phyloP scores from a whole-genome alignment of 2,329 filamentous ascomycete genomes.

The Aspergillus quadrilineatus region DNA sequence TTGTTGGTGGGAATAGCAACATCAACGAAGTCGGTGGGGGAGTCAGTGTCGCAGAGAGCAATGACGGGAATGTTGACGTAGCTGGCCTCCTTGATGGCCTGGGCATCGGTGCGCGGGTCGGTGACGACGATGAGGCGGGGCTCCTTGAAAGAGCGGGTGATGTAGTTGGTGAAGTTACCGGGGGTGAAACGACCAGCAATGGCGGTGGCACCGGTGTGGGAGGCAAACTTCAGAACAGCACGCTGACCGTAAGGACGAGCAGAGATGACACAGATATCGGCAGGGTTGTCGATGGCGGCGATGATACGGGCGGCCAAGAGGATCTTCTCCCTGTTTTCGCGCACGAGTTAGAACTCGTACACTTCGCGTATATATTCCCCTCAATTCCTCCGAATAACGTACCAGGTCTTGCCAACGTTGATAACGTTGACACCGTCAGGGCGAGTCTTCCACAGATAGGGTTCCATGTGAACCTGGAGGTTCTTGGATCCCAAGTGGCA shows the following conservation, averaged over 20 bases:
- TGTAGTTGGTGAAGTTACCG: constrained; percentile 99
- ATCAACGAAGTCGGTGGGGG: constrained; percentile 98
- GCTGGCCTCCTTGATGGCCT: constrained; percentile 99
- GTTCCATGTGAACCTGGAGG: constrained; percentile 98
- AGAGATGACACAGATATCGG: constrained; percentile 98
- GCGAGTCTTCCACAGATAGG: constrained; percentile 99
- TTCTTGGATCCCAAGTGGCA: constrained; percentile 98
- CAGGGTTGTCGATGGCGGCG: constrained; percentile 97
- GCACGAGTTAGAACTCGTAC: constrained; percentile 21
- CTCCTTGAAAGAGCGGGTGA: constrained; percentile 99
- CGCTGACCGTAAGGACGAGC: constrained; percentile 99
- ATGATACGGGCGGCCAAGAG: constrained; percentile 98
- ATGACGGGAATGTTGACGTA: constrained; percentile 99
- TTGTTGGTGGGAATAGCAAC: constrained; percentile 99
- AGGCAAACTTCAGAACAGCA: constrained; percentile 98
- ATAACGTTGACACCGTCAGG: constrained; percentile 97
- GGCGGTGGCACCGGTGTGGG: constrained; percentile 95
- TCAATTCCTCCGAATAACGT: constrained; percentile 40
- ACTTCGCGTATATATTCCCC: neutral
- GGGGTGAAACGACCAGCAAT: constrained; percentile 99
- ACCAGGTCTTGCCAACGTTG: constrained; percentile 99
- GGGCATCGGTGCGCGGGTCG: constrained; percentile 98
- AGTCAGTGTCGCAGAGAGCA: constrained; percentile 98
- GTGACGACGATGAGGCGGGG: constrained; percentile 99
- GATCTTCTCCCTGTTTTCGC: constrained; percentile 85